Evolutionary conservation across 164 flowering plant genomes (phyloP).

Genomic region (Aristolochia californica): DNA sequence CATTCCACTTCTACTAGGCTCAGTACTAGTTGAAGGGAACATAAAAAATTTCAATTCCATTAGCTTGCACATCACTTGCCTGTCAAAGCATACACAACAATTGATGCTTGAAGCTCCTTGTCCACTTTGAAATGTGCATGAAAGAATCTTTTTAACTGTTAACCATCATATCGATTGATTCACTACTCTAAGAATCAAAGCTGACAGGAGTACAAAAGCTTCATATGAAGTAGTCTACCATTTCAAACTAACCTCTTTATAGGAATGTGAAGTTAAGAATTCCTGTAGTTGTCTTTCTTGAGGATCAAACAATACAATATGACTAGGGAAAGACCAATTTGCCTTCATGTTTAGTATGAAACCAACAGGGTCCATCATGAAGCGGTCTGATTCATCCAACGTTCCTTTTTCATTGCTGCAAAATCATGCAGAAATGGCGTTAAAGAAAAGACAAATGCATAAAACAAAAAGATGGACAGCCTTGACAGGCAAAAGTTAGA

Average conservation of each 20-base stretch:
- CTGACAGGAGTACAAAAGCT: background rate
- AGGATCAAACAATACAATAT: slow-evolving; percentile 65
- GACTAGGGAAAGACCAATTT: slow-evolving; percentile 72
- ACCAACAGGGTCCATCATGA: slow-evolving; percentile 63
- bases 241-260: slow-evolving; percentile 38
- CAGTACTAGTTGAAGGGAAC: too few species aligned
- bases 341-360: slow-evolving; percentile 39
- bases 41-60: too few species aligned
- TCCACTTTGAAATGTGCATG: slow-evolving; percentile 94
- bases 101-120: slow-evolving; percentile 65
- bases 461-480: background rate
- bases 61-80: background rate
- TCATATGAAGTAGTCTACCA: background rate
- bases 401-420: slow-evolving; percentile 44
- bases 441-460: background rate
- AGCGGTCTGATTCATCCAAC: slow-evolving; percentile 70
- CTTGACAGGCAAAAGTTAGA: background rate
- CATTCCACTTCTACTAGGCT: slow-evolving; percentile 2
- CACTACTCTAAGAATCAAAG: background rate
- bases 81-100: slow-evolving; percentile 36
- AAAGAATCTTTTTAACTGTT: slow-evolving; percentile 63
- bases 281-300: slow-evolving; percentile 48
- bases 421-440: slow-evolving; percentile 1
- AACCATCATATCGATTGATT: slow-evolving; percentile 5
- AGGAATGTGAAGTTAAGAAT: slow-evolving; percentile 46